Base-by-base conservation (phyloP, 2,329 filamentous ascomycete species). In the Fusarium chlamydosporum region DNA sequence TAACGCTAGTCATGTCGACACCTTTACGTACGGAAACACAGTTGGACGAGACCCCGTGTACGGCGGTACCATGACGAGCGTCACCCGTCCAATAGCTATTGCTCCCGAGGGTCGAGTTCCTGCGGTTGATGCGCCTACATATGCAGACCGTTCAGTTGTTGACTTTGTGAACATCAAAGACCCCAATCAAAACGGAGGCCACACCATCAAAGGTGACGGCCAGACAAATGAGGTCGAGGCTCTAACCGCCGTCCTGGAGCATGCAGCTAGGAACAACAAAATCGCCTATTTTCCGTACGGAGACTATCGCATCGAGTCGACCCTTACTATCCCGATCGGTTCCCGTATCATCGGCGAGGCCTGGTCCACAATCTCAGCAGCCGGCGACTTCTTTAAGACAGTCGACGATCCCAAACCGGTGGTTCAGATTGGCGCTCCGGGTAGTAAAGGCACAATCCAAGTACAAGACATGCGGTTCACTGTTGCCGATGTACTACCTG, bases 381-480 rank as follows among this genome's bases (percentile, higher is more conserved):
- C 78, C 15, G 87, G 88, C 1, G 63, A 68, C 6, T 81, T 76
- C 58, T 89, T 88, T 73, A 77, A 80, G 16, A 78, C 87, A 59
- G 79, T 82, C n/a, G 78, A 76, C 26, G 79, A 81, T n/a, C 89
- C 89, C 0, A 76, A 84, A 11, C 82, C 84, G 1, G 86, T 90
- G 1, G 80, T 91, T 1, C 82, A 84, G 55, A 83, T 91, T 3
- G 89, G 88, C 13, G 80, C 80, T 6, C 72, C 81, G 1, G 88
- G 88, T 4, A 83, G 91, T 13, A 76, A 76, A 2, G 90, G 91
- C 6, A 79, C 76, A 3, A 81, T 92, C 7, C 88, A 92, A 74
- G 86, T 87, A 80, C 85, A 84, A 2, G 88, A 91, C 63, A 84
- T 90, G 74, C 84, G 92, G 34, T 80, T 92, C 18, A 84, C 84